These are phyloP conservation scores for Favolaschia claudopus DNA, from an alignment of 768 basidiomycete species.

Conservation along the genomic window DNA sequence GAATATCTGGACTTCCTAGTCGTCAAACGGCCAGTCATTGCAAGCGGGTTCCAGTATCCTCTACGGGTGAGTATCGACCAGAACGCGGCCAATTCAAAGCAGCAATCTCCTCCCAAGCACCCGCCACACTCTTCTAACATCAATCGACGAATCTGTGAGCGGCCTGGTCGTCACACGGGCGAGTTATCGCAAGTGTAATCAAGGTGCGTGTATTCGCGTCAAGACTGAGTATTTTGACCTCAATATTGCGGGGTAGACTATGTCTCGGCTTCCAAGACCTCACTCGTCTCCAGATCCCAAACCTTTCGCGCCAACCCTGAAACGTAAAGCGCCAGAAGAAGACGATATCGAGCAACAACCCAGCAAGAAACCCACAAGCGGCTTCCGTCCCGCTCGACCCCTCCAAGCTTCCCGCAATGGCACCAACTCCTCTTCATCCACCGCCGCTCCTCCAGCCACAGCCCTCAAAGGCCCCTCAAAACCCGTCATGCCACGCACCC, in stretches of 20 bases:
- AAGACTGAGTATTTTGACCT: not conserved
- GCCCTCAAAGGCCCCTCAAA: not conserved
- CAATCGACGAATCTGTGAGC: too few species aligned
- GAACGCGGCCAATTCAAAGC: too few species aligned
- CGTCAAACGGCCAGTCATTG: too few species aligned
- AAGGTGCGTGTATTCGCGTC: not conserved
- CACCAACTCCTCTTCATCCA: not conserved
- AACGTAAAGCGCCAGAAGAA: conserved; percentile 26
- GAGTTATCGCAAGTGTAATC: not conserved
- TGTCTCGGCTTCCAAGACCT: conserved; percentile 23
- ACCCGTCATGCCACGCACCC: conserved; percentile 14
- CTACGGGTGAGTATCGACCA: too few species aligned
- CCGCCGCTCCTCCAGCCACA: conserved; percentile 1
- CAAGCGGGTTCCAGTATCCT: too few species aligned
- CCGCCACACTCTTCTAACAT: too few species aligned
- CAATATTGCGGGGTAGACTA: not conserved
- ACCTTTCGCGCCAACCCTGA: conserved; percentile 18
- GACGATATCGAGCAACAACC: conserved; percentile 24
- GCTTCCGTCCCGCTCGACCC: conserved; percentile 23
- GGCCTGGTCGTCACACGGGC: too few species aligned
- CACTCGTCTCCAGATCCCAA: conserved; percentile 24
- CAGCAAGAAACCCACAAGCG: conserved; percentile 10
- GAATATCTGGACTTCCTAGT: too few species aligned
- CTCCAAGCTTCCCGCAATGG: conserved; percentile 17
- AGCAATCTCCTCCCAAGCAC: too few species aligned